Conservation (phyloP, 768 basidiomycete species). For the Pleurotus ostreatus region DNA sequence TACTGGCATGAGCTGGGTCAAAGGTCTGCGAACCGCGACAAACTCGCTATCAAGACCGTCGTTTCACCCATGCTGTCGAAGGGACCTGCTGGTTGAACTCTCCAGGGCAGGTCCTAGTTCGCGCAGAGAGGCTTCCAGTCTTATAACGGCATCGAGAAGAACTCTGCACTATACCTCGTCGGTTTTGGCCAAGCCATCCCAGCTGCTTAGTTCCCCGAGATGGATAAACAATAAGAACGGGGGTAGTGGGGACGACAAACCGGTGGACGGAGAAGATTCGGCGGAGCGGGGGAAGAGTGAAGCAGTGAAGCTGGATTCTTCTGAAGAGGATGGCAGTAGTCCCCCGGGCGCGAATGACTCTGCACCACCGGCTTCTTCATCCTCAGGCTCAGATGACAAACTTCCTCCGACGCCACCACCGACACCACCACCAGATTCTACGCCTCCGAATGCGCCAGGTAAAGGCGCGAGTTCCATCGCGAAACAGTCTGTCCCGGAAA, state of each 20-base stretch:
- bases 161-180: slow-evolving; percentile 4
- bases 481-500: slow-evolving; percentile 83
- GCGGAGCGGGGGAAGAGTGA: slow-evolving; percentile 16
- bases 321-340: slow-evolving; percentile 14
- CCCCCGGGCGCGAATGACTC: slow-evolving; percentile 14
- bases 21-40: slow-evolving; percentile 6
- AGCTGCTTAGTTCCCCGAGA: slow-evolving; percentile 27
- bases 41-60: slow-evolving; percentile 1
- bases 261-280: slow-evolving; percentile 17
- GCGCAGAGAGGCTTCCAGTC: slow-evolving; percentile 6
- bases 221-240: slow-evolving; percentile 32
- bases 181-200: slow-evolving; percentile 24
- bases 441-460: slow-evolving; percentile 17
- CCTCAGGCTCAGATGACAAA: slow-evolving; percentile 19
- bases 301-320: slow-evolving; percentile 5
- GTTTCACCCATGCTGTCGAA: slow-evolving; percentile 1
- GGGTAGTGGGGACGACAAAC: slow-evolving; percentile 16
- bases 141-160: slow-evolving; percentile 3
- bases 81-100: slow-evolving; percentile 1
- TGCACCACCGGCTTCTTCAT: slow-evolving; percentile 33
- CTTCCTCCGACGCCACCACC: slow-evolving; percentile 21
- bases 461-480: slow-evolving; percentile 53
- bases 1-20: slow-evolving; percentile 7
- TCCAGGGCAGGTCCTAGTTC: slow-evolving; percentile 5
- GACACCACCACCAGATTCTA: slow-evolving; percentile 23